Evolutionary conservation across 768 basidiomycete genomes (phyloP).

Genomic region (Cystofilobasidium ferigula): DNA sequence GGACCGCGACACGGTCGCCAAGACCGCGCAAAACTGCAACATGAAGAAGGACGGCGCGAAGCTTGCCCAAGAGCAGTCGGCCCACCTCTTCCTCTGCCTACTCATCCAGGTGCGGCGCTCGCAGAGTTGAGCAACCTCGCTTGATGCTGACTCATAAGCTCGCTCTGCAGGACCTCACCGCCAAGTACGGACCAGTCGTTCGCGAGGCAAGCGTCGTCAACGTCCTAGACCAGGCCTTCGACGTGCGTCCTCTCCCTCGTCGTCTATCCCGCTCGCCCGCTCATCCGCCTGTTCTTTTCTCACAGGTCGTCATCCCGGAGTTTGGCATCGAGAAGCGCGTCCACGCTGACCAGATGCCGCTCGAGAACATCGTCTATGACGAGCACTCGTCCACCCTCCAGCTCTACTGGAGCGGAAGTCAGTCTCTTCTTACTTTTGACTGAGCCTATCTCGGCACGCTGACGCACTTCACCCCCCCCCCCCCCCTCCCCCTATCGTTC

Average conservation of each 20-base stretch:
- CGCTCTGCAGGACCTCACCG: slow-evolving; percentile 56
- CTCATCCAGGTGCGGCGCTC: slow-evolving; percentile 50
- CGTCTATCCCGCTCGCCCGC: slow-evolving; percentile 38
- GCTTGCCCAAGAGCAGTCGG: slow-evolving; percentile 91
- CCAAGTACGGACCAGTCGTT: slow-evolving; percentile 87
- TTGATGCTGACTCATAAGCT: too few relatives aligned
- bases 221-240: slow-evolving; percentile 95
- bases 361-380: slow-evolving; percentile 95
- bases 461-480: too few relatives aligned
- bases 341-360: slow-evolving; percentile 97
- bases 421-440: too few relatives aligned
- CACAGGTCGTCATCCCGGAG: slow-evolving; percentile 47
- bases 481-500: too few relatives aligned
- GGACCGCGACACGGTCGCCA: slow-evolving; percentile 96
- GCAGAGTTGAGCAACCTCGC: neutral
- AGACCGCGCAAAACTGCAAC: slow-evolving; percentile 95
- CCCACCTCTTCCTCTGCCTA: slow-evolving; percentile 87
- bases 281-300: neutral
- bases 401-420: slow-evolving; percentile 29
- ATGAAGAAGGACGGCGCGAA: slow-evolving; percentile 81
- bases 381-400: slow-evolving; percentile 76
- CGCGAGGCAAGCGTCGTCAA: slow-evolving; percentile 90
- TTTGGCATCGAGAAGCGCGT: slow-evolving; percentile 99
- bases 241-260: slow-evolving; percentile 49
- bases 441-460: too few relatives aligned